A percentile compares a stretch with the other conserved stretches of the same genome.
These are phyloP conservation scores for Cladosporium austrohemisphaericum DNA, from an alignment of 2,329 filamentous ascomycete genomes.

Conservation along the genomic window DNA sequence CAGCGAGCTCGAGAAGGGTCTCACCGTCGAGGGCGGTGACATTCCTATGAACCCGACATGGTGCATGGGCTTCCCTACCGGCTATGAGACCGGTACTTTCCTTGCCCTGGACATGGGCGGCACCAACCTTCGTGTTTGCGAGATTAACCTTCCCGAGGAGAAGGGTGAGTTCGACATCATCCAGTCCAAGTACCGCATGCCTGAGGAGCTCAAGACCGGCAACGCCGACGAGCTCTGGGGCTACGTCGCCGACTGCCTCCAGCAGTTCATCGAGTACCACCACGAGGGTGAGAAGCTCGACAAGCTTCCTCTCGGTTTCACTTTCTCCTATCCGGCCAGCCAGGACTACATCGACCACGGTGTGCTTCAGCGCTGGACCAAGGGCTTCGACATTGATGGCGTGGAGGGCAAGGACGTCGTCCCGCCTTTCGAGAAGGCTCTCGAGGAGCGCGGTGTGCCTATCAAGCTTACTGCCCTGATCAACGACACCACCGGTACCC, in stretches of 20 bases:
- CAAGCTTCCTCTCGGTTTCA: constrained; percentile 80
- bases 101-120: constrained; percentile 93
- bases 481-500: constrained; percentile 95
- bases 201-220: constrained; percentile 84
- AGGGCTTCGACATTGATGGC: constrained; percentile 90
- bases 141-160: constrained; percentile 81
- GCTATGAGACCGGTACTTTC: constrained; percentile 81
- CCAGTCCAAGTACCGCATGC: constrained; percentile 94
- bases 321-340: constrained; percentile 91
- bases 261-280: constrained; percentile 85
- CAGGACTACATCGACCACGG: constrained; percentile 93
- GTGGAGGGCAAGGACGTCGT: constrained; percentile 90
- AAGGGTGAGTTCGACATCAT: constrained; percentile 91
- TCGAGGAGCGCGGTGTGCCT: constrained; percentile 74
- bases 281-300: constrained; percentile 64
- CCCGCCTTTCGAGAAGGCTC: constrained; percentile 76
- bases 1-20: constrained; percentile 81
- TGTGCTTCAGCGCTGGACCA: constrained; percentile 91
- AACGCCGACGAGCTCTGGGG: constrained; percentile 85
- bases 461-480: constrained; percentile 91
- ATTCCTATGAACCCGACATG: constrained; percentile 99
- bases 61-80: constrained; percentile 86
- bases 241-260: constrained; percentile 87
- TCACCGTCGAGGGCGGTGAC: constrained; percentile 82
- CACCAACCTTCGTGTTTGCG: constrained; percentile 91